Percentiles rank a stretch among this genome's conserved stretches.
Evolutionary conservation across 2,329 filamentous ascomycete species (phyloP).

Genomic region (Gremmenia infestans): DNA sequence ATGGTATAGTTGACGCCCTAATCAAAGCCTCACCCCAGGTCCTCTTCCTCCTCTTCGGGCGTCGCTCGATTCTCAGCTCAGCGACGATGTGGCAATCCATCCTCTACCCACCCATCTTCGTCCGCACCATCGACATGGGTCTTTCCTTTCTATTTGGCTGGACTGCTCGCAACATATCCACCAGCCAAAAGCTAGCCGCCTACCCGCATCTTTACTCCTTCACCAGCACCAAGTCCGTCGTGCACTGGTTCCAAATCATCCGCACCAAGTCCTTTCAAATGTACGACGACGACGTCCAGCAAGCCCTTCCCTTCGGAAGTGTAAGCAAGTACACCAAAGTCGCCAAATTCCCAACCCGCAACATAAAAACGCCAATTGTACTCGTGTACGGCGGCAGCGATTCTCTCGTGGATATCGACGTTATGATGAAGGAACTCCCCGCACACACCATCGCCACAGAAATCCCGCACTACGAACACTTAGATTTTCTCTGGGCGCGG

Average conservation of each 20-base stretch:
- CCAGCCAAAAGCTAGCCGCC: slow-evolving; percentile 86
- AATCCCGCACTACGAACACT: slow-evolving; percentile 89
- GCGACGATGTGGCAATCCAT: slow-evolving; percentile 97
- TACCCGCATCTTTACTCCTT: slow-evolving; percentile 97
- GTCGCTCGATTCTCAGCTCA: slow-evolving; percentile 84
- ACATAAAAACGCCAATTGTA: slow-evolving; percentile 93
- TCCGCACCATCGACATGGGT: slow-evolving; percentile 77
- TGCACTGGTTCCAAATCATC: slow-evolving; percentile 99
- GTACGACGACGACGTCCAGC: slow-evolving; percentile 92
- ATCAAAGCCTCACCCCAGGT: slow-evolving; percentile 92
- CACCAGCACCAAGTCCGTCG: slow-evolving; percentile 92
- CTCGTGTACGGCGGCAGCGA: slow-evolving; percentile 91
- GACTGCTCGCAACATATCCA: slow-evolving; percentile 76
- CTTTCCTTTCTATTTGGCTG: slow-evolving; percentile 85
- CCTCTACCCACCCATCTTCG: slow-evolving; percentile 89
- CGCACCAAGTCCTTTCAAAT: slow-evolving; percentile 95
- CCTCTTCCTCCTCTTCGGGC: slow-evolving; percentile 86
- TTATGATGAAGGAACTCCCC: slow-evolving; percentile 88
- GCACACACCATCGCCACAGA: slow-evolving; percentile 78
- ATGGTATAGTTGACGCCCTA: slow-evolving; percentile 85
- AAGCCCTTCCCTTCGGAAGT: slow-evolving; percentile 64
- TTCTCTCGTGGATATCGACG: slow-evolving; percentile 86
- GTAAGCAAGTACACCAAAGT: slow-evolving; percentile 89
- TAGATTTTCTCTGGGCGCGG: slow-evolving; percentile 91
- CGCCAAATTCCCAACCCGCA: slow-evolving; percentile 90